Evolutionary conservation across 2,329 filamentous ascomycete species (phyloP).

Genomic region (Sarocladium brachiariae): DNA sequence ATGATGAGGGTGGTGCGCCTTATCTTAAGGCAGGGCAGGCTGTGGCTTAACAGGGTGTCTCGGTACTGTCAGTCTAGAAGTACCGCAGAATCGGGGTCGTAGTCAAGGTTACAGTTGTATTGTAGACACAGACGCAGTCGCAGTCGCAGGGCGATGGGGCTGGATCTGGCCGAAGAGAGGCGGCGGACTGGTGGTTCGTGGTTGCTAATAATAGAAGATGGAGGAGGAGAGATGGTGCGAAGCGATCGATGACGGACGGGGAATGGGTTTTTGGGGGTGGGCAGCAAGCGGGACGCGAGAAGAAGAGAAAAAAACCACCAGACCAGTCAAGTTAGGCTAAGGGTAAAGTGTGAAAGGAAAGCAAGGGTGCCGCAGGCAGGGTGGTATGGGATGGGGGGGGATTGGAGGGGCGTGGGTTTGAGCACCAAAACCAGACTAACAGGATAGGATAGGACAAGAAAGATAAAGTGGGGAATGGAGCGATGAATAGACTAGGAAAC

Average conservation of each 20-base stretch:
- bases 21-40: background rate
- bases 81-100: constrained; percentile 1
- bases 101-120: constrained; percentile 10
- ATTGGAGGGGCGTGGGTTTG: background rate
- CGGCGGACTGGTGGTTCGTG: constrained; percentile 32
- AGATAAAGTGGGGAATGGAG: background rate
- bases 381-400: background rate
- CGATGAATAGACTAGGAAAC: background rate
- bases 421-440: too few relatives aligned
- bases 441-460: background rate
- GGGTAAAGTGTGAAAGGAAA: too few relatives aligned
- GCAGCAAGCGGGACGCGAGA: constrained; percentile 18
- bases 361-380: too few relatives aligned
- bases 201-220: constrained; percentile 43
- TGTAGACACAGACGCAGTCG: constrained; percentile 11
- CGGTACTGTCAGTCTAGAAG: background rate
- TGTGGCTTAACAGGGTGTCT: background rate
- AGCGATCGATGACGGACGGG: constrained; percentile 16
- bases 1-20: too few relatives aligned
- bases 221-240: constrained; percentile 30
- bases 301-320: constrained; percentile 10
- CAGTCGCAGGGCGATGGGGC: constrained; percentile 33
- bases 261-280: constrained; percentile 16
- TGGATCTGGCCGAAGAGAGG: constrained; percentile 34
- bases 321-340: background rate